Evolutionary conservation across 2,329 filamentous ascomycete species (phyloP), one percentile per base, ranked within the genome.

Genomic region (Madurella fahalii): DNA sequence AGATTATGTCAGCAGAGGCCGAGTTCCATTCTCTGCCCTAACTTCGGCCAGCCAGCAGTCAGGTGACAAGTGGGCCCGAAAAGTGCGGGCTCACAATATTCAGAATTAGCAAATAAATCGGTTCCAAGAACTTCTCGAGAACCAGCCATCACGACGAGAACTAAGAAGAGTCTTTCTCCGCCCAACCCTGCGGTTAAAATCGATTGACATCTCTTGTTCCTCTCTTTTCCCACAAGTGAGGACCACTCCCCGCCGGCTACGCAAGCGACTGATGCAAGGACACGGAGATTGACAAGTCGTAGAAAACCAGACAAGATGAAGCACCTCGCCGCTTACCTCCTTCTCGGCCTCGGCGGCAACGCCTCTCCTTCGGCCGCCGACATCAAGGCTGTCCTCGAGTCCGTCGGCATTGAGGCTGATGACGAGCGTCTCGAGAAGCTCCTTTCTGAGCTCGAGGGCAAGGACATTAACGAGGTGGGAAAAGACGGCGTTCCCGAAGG

Each of bases 91-190:
- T 61, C 62, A 62, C 60, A 62, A 60, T 56, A 55, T 43, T 57
- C 57, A 61, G 62, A 65, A 60, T 60, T 57, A 49, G 30, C 61
- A 64, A 64, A 65, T 64, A 61, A 53, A 58, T 61, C 54, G 40
- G 54, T 5, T 17, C 49, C 39, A 39, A 50, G 52, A 65, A 66
- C 64, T 67, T 68, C 67, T 67, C 58, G 25, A 45, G 20, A 58
- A 58, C 47, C 58, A 51, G 57, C 58, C 64, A 66, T 64, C 63
- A 64, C 67, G 64, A 68, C 71, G 67, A 83, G 89, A 87, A 95
- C 90, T 90, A 83, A 90, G 94, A 90, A 91, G 87, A 83, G 95
- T 65, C 93, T 96, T 93, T 97, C 93, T 96, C 93, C 93, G 92
- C 88, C 83, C 86, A 89, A 86, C 75, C 69, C 76, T 75, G 89